phyloP scores from a whole-genome alignment of 371 early-diverging fungal genomes.

The Mucor lusitanicus region DNA sequence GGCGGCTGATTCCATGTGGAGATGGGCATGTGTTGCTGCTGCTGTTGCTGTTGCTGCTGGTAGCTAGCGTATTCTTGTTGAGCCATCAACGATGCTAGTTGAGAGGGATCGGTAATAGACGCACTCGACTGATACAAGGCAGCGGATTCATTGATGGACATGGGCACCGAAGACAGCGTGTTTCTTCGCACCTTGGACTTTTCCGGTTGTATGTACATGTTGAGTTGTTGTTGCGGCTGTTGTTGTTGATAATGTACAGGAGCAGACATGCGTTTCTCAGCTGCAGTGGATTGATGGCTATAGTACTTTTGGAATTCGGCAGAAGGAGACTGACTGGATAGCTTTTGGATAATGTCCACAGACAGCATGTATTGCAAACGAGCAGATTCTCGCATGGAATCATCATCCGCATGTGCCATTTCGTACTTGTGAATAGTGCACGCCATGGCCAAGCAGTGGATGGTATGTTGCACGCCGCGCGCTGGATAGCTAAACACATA shows the following conservation, averaged over 20 bases:
- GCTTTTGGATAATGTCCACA: slow-evolving; percentile 26
- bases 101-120: slow-evolving; percentile 3
- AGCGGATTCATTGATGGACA: not conserved
- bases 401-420: slow-evolving; percentile 20
- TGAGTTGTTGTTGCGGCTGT: not conserved
- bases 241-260: slow-evolving; percentile 24
- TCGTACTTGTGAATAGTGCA: slow-evolving; percentile 42
- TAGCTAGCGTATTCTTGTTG: not conserved
- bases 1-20: slow-evolving; percentile 4
- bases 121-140: slow-evolving; percentile 15
- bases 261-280: slow-evolving; percentile 33
- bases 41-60: not conserved
- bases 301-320: slow-evolving; percentile 23
- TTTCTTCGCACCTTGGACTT: slow-evolving; percentile 8
- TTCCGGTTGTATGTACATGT: not conserved
- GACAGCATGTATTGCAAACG: slow-evolving; percentile 28
- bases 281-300: slow-evolving; percentile 1
- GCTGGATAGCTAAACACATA: slow-evolving; percentile 35
- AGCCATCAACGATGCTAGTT: slow-evolving; percentile 5
- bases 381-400: slow-evolving; percentile 15
- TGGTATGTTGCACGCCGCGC: slow-evolving; percentile 45
- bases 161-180: slow-evolving; percentile 1
- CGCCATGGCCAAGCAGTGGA: slow-evolving; percentile 43
- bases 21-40: not conserved
- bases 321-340: slow-evolving; percentile 38